phyloP scores from a whole-genome alignment of 768 basidiomycete species.

The Saitozyma podzolica region DNA sequence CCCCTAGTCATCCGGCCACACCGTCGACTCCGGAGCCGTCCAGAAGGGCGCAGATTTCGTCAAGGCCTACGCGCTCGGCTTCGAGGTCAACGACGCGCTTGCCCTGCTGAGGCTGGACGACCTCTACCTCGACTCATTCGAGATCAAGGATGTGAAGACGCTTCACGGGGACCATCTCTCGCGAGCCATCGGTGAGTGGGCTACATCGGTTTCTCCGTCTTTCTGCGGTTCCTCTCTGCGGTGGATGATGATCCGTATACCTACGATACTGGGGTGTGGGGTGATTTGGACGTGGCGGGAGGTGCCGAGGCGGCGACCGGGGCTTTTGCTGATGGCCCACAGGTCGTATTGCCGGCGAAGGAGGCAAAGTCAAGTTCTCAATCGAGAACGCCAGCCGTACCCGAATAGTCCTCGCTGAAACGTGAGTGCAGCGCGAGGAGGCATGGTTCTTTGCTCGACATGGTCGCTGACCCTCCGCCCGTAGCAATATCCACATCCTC shows the following conservation, averaged over 20 bases:
- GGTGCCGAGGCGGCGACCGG: too few species aligned
- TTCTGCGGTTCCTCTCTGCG: too few species aligned
- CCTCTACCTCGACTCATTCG: slow-evolving; percentile 95
- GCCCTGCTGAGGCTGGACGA: slow-evolving; percentile 94
- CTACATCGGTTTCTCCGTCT: background rate
- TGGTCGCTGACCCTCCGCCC: background rate
- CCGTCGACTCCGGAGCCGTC: slow-evolving; percentile 85
- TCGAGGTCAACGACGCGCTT: slow-evolving; percentile 93
- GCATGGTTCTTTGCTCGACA: background rate
- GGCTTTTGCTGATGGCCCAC: slow-evolving; percentile 10
- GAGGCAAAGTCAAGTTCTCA: slow-evolving; percentile 97
- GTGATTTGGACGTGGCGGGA: too few species aligned
- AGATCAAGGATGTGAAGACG: slow-evolving; percentile 98
- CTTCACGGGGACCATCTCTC: slow-evolving; percentile 96
- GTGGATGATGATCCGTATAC: too few species aligned
- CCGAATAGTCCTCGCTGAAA: slow-evolving; percentile 96
- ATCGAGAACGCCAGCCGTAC: slow-evolving; percentile 97
- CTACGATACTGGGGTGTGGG: too few species aligned
- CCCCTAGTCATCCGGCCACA: slow-evolving; percentile 81
- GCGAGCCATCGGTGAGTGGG: slow-evolving; percentile 82
- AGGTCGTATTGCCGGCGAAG: slow-evolving; percentile 98
- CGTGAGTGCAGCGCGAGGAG: slow-evolving; percentile 60
- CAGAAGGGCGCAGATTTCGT: slow-evolving; percentile 98
- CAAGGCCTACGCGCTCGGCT: slow-evolving; percentile 90
- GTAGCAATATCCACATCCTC: slow-evolving; percentile 95